Evolutionary conservation across 768 basidiomycete species (phyloP).

Genomic region (Amanita rubescens): DNA sequence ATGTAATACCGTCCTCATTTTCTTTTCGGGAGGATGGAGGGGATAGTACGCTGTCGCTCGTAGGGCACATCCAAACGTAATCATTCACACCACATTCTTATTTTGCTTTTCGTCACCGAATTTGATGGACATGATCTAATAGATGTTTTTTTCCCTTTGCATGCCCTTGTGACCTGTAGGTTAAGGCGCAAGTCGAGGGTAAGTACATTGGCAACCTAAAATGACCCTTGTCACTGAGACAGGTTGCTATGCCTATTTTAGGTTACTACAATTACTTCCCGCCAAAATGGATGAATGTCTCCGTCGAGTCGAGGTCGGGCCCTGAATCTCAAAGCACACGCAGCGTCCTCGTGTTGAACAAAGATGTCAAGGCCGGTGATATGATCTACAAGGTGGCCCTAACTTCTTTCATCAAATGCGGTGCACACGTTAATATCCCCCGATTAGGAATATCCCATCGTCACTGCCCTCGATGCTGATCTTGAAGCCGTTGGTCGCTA

Average conservation of each 20-base stretch:
- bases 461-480: conserved; percentile 65
- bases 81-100: conserved; percentile 10
- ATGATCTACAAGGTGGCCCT: conserved; percentile 63
- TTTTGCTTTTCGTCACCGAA: conserved; percentile 16
- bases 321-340: conserved; percentile 28
- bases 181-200: conserved; percentile 69
- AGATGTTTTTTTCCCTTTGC: conserved; percentile 36
- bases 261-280: conserved; percentile 78
- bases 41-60: conserved; percentile 15
- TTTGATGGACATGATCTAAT: conserved; percentile 51
- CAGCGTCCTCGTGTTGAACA: conserved; percentile 53
- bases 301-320: conserved; percentile 36
- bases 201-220: conserved; percentile 30
- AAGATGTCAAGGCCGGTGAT: conserved; percentile 65
- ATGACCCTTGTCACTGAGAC: not conserved
- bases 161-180: conserved; percentile 33
- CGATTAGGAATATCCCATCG: conserved; percentile 64
- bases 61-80: conserved; percentile 14
- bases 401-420: conserved; percentile 2
- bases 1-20: conserved; percentile 1
- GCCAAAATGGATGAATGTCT: conserved; percentile 61
- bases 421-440: conserved; percentile 5
- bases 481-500: conserved; percentile 59
- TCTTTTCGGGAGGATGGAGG: conserved; percentile 14
- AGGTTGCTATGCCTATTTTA: conserved; percentile 25